Base-by-base conservation (phyloP, 345 rosid genomes). In the Conringia planisiliqua region DNA sequence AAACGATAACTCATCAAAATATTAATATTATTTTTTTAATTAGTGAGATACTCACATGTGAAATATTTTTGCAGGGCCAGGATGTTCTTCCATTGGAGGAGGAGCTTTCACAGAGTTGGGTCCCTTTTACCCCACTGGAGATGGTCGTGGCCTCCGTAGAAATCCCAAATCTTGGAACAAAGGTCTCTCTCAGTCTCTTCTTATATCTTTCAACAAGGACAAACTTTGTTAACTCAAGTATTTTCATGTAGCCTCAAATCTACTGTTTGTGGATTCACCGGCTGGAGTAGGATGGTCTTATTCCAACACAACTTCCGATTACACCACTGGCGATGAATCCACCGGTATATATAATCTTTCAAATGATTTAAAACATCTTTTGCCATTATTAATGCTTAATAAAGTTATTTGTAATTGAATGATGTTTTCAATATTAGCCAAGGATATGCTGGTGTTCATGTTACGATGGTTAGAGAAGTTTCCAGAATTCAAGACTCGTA, bases 281-380 rank as follows among this genome's bases (percentile, higher is more conserved):
- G 96, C 90, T 67, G 97, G 97, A 79, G 98, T 91, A 61, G 97
- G 97, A 70, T 91, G 97, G 96, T 94, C 98, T 60, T 94, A 94
- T 82, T 91, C 98, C 2, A 90, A 90, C 69, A 87, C 82, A 38
- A 76, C 85, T 75, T 85, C 95, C 0, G 97, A 91, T 84, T 91
- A 87, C 66, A 85, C 32, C 35, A 74, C 84, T 10, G 96, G 90
- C 50, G 97, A 94, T 83, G 93, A 78, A 62, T 67, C 86, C 24
- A 80, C 93, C 3, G 96, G 97, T 87, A 36, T 67, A 57, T 40
- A 63, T 35, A 33, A 32, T 60, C 2, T 24, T 60, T 20, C 26
- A 30, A 56, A 65, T 29, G 22, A 36, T 58, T 17, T 18, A 51
- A 13, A 3, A 30, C 18, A 12, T n/a, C n/a, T 30, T 59, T 39